These are phyloP conservation scores for Pseudogymnoascus destructans DNA, from an alignment of 2,329 filamentous ascomycete genomes.

Conservation along the genomic window DNA sequence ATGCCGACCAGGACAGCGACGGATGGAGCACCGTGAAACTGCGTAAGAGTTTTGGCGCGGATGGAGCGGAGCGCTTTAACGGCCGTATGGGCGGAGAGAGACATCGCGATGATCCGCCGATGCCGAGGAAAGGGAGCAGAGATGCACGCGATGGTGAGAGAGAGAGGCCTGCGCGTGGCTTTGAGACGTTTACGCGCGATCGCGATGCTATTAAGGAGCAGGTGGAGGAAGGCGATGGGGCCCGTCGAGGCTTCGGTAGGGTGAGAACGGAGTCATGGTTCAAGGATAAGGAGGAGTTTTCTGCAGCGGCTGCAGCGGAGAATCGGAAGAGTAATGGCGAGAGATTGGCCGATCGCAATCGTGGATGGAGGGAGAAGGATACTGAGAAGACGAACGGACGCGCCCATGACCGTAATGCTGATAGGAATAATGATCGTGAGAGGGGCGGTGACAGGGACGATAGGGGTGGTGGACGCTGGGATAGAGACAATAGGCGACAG, in stretches of 20 bases:
- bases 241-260: conserved; percentile 50
- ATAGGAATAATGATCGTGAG: conserved; percentile 13
- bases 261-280: conserved; percentile 66
- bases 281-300: conserved; percentile 37
- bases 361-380: conserved; percentile 31
- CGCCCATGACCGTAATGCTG: conserved; percentile 6
- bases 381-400: conserved; percentile 23
- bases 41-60: conserved; percentile 59
- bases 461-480: conserved; percentile 32
- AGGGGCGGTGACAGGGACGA: conserved; percentile 15
- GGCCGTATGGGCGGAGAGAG: conserved; percentile 47
- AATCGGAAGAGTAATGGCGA: conserved; percentile 26
- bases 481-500: conserved; percentile 42
- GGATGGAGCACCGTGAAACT: conserved; percentile 65
- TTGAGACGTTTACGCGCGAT: conserved; percentile 39
- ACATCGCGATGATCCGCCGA: conserved; percentile 30
- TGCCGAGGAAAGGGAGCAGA: conserved; percentile 29
- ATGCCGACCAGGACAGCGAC: conserved; percentile 49
- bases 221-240: conserved; percentile 39
- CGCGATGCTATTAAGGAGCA: conserved; percentile 36
- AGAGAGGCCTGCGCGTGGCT: conserved; percentile 34
- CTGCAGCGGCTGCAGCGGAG: conserved; percentile 18
- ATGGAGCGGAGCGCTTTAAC: conserved; percentile 56
- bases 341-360: conserved; percentile 22
- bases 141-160: conserved; percentile 47